phyloP scores from a whole-genome alignment of 1,284 basidiomycete species.

The Tilletia walkeri region DNA sequence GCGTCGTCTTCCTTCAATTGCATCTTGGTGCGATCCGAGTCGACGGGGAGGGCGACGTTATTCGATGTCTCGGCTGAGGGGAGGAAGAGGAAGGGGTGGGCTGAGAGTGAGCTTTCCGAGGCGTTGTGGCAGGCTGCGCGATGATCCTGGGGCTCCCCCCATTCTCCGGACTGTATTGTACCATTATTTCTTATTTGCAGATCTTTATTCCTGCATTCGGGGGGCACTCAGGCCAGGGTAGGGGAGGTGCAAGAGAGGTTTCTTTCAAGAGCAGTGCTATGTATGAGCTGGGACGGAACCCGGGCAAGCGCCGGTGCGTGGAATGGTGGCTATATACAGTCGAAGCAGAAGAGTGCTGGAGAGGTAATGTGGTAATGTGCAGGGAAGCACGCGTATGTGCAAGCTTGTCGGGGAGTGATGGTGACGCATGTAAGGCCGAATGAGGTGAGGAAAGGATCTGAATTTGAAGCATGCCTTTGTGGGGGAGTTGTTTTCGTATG shows the following conservation, averaged over 20 bases:
- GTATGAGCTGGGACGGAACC: too few relatives aligned
- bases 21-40: constrained; percentile 1
- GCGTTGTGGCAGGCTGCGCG: neutral
- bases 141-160: neutral
- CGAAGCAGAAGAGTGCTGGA: neutral
- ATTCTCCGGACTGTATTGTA: too few relatives aligned
- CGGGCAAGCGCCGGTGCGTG: too few relatives aligned
- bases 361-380: too few relatives aligned
- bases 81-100: neutral
- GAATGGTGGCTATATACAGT: too few relatives aligned
- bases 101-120: neutral
- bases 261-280: too few relatives aligned
- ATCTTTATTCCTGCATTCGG: too few relatives aligned
- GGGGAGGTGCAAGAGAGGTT: too few relatives aligned
- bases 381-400: too few relatives aligned
- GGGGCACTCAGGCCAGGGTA: too few relatives aligned
- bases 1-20: neutral
- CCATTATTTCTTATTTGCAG: too few relatives aligned
- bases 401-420: too few relatives aligned
- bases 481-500: neutral
- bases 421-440: neutral
- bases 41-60: neutral
- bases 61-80: constrained; percentile 6
- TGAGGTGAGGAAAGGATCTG: neutral
- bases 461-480: neutral